These are phyloP conservation scores for Aspergillus sp. DNA, from an alignment of 2,329 filamentous ascomycete genomes.

Conservation along the genomic window DNA sequence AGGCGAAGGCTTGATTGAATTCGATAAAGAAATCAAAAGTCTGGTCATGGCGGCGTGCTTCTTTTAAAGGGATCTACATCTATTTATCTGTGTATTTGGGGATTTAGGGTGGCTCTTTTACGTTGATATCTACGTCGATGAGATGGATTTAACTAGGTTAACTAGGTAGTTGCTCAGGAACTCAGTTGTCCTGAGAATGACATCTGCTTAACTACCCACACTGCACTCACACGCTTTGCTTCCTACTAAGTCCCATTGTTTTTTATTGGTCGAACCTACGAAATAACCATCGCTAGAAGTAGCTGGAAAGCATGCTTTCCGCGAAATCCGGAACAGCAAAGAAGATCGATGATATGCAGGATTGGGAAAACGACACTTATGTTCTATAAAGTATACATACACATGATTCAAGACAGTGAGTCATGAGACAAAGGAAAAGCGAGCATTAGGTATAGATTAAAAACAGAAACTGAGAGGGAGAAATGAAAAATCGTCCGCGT, in stretches of 20 bases:
- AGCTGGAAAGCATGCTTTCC: background rate
- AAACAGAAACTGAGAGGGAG: background rate
- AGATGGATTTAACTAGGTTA: background rate
- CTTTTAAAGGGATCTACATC: background rate
- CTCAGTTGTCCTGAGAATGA: background rate
- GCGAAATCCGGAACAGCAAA: background rate
- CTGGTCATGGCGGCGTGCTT: background rate
- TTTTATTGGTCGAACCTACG: background rate
- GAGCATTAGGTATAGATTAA: background rate
- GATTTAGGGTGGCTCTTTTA: background rate
- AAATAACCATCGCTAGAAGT: too few species aligned
- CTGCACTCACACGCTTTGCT: background rate
- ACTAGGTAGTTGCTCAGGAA: background rate
- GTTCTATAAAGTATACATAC: background rate
- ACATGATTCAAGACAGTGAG: background rate
- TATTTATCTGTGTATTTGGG: background rate
- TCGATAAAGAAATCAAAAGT: background rate
- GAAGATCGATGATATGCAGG: background rate
- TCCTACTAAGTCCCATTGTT: background rate
- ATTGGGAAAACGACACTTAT: background rate
- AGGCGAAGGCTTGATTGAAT: constrained; percentile 25
- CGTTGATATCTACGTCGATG: background rate
- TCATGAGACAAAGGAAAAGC: background rate
- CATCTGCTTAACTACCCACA: background rate
- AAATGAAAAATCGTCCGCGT: background rate